Base-by-base conservation (phyloP, 768 basidiomycete genomes). In the Termitomyces sp. region DNA sequence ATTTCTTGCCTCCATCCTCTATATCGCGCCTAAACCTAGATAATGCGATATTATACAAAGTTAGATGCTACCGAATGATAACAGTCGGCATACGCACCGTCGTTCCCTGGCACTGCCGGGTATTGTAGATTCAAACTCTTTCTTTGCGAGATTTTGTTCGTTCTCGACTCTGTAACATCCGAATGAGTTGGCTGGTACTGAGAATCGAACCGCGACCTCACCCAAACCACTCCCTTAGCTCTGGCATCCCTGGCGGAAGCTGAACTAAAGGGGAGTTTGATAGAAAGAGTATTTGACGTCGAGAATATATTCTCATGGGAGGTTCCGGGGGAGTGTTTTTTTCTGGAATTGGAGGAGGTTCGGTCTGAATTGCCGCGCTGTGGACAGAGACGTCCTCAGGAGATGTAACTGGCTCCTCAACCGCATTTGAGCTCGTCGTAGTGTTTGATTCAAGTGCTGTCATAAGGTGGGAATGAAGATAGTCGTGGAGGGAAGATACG, bases 171-270 rank as follows among this genome's bases (percentile, higher is more conserved):
- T 82, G 50, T 51, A 12, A 8, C 10, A 47, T 52, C 35, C 52
- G 57, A 52, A 63, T 61, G 61, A 66, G 61, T 55, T 60, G 53
- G 33, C 65, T 57, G 59, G 58, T 59, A 57, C 61, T 53, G 38
- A 53, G 32, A 54, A 40, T 53, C 49, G 24, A 57, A 40, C n/a
- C 60, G 6, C 58, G 54, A 40, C 75, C 84, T 58, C 69, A 94
- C 92, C 92, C 92, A 73, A 93, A 94, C 92, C 92, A 94, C 47
- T 87, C 84, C 74, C 86, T 92, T 53, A 94, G 74, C 47, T 82
- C 77, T 51, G 92, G 92, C 92, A 94, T 92, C 62, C 83, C 82
- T 52, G 75, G 68, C 6, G 92, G 92, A 26, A 78, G 75, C 59
- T 80, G 76, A 26, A 94, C 87, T 42, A 93, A 74, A 24, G 89